Percentiles rank a stretch among this genome's conserved stretches.
phyloP scores from a whole-genome alignment of 441 rosid genomes.

The Aleurites moluccanus region DNA sequence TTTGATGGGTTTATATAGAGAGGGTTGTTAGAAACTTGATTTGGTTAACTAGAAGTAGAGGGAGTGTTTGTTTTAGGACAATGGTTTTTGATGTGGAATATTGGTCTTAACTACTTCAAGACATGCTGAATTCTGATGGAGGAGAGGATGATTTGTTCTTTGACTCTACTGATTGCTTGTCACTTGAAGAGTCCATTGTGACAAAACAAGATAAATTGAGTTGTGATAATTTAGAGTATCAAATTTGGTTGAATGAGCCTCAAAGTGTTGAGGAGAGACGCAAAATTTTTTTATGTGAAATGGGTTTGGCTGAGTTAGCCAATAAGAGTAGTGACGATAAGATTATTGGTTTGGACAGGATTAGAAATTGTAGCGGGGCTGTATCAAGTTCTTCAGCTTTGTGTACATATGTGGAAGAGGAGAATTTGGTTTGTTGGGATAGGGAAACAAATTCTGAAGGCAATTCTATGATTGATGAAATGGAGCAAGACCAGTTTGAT shows the following conservation, averaged over 20 bases:
- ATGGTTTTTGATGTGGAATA: constrained; percentile 34
- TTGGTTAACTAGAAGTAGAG: constrained; percentile 24
- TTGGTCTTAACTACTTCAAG: constrained; percentile 35
- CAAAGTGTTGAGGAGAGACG: constrained; percentile 72
- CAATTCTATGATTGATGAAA: constrained; percentile 37
- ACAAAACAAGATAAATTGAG: constrained; percentile 17
- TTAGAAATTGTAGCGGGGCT: constrained; percentile 44
- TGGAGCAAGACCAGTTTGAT: constrained; percentile 24
- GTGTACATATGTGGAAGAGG: constrained; percentile 25
- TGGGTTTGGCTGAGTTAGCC: constrained; percentile 45
- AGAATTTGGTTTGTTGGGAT: constrained; percentile 28
- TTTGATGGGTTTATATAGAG: constrained; percentile 38
- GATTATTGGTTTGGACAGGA: constrained; percentile 39
- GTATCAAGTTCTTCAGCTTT: constrained; percentile 38
- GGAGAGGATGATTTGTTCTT: constrained; percentile 57
- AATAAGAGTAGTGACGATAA: constrained; percentile 17
- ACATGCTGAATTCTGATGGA: constrained; percentile 52
- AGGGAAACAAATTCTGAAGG: constrained; percentile 44
- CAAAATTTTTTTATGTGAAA: constrained; percentile 42
- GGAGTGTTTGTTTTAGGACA: constrained; percentile 8
- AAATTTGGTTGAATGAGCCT: constrained; percentile 64
- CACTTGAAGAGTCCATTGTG: constrained; percentile 32
- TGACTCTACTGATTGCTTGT: constrained; percentile 58
- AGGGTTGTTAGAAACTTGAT: constrained; percentile 21
- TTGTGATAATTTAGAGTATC: constrained; percentile 33